Evolutionary conservation across 805 yeast species (phyloP).

Genomic region (Teunomyces cretensis): DNA sequence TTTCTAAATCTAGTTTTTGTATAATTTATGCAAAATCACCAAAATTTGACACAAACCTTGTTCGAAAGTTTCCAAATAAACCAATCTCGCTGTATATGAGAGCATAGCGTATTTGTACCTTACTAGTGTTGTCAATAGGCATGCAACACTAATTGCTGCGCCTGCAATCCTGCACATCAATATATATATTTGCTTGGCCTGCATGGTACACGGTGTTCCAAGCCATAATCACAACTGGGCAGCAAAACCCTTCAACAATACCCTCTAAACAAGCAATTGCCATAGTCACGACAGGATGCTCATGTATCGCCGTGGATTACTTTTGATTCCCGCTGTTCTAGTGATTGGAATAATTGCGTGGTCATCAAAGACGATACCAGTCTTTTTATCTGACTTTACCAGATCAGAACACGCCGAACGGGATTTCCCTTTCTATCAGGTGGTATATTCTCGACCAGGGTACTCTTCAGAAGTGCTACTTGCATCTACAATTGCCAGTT

Average conservation of each 20-base stretch:
- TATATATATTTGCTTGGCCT: neutral
- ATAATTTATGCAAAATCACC: no score
- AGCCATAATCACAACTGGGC: neutral
- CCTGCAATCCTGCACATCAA: neutral
- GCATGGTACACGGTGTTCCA: neutral
- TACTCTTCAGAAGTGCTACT: neutral
- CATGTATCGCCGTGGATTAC: neutral
- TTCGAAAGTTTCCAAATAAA: no score
- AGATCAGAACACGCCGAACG: neutral
- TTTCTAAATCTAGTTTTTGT: no score
- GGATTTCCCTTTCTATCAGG: neutral
- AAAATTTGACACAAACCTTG: no score
- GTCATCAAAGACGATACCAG: neutral
- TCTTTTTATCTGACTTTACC: neutral
- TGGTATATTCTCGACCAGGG: neutral
- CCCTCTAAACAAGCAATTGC: neutral
- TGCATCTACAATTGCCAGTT: slow-evolving; percentile 6
- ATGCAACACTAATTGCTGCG: no score
- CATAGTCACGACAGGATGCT: neutral
- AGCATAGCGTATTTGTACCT: no score
- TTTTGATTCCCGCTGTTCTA: neutral
- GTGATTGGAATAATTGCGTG: neutral
- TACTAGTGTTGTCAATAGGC: no score
- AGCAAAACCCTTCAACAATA: no score
- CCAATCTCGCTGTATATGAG: no score